These are phyloP conservation scores for Mucuna pruriens DNA, from an alignment of 306 rosid genomes.

Conservation along the genomic window DNA sequence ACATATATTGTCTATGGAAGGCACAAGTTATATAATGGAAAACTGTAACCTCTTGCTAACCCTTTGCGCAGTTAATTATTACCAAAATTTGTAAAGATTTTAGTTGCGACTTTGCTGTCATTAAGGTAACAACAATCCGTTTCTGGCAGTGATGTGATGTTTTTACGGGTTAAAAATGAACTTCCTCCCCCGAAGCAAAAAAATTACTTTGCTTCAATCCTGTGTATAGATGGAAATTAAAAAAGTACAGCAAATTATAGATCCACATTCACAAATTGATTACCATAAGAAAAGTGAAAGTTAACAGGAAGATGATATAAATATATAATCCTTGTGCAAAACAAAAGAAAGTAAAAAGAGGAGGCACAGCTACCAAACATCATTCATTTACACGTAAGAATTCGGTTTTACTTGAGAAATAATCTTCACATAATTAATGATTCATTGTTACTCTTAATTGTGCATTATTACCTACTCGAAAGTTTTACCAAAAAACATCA, in stretches of 20 bases:
- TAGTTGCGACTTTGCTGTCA: conserved; percentile 30
- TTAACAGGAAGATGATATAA: not conserved
- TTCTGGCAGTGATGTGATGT: conserved; percentile 24
- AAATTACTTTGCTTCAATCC: not conserved
- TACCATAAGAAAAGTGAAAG: conserved; percentile 37
- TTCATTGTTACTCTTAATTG: conserved; percentile 40
- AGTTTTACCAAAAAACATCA: conserved; percentile 47
- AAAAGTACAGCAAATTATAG: conserved; percentile 25
- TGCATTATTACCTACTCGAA: conserved; percentile 50
- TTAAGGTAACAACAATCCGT: conserved; percentile 32
- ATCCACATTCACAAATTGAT: conserved; percentile 19
- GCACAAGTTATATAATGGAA: conserved; percentile 3
- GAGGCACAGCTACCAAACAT: conserved; percentile 38
- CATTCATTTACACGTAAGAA: conserved; percentile 40
- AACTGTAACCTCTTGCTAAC: conserved; percentile 11
- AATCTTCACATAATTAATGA: conserved; percentile 58
- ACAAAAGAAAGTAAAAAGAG: conserved; percentile 1
- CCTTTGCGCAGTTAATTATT: conserved; percentile 33
- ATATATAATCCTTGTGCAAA: conserved; percentile 20
- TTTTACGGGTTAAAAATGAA: conserved; percentile 23
- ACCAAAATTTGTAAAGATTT: conserved; percentile 3
- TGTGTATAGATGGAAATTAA: conserved; percentile 23
- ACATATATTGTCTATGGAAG: not conserved
- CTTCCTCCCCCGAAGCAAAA: not conserved
- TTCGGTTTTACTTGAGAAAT: conserved; percentile 46